Base-by-base conservation (phyloP, 257 asterid genomes). In the Gardenia jasminoides region DNA sequence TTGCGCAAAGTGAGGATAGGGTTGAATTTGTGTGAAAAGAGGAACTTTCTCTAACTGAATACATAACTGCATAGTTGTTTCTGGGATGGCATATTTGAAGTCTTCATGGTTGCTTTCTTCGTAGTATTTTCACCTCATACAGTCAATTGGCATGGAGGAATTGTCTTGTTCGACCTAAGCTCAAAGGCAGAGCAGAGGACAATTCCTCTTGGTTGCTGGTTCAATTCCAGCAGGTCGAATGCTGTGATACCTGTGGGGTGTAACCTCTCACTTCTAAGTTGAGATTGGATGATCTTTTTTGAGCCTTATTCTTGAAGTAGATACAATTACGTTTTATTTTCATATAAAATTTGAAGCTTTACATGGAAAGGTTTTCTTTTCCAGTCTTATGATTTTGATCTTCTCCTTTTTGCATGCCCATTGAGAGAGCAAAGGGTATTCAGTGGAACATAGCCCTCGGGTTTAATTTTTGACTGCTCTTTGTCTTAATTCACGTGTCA, bases 101-200 rank as follows among this genome's bases (percentile, higher is more conserved):
- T 70, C 20, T 30, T 44, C 26, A 28, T 33, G 10, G 31, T 9
- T 41, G 56, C 56, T 20, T 69, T 43, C 47, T 24, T 41, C 5
- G 20, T 69, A 22, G 24, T 0, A 46, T 22, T 30, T 4, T 19
- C 66, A 47, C 20, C 48, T 66, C 33, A 54, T 33, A 47, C 66
- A 24, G 26, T 61, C 64, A 61, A 3, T 28, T 36, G 47, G 22
- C 22, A 19, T 47, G 31, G 5, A 43, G 59, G 46, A 72, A 28
- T 39, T 47, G 74, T 36, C 33, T 67, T 69, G 31, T 43, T 80
- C 70, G 76, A 72, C 84, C 82, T 80, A 64, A 80, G 86, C 82
- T 83, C 74, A 76, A 79, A 62, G 82, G 78, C 75, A 83, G 82
- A 83, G 86, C 73, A 83, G 84, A 70, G 82, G 79, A 70, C 70